phyloP scores from a whole-genome alignment of 495 filamentous ascomycete species.

The Daldinia childiae region DNA sequence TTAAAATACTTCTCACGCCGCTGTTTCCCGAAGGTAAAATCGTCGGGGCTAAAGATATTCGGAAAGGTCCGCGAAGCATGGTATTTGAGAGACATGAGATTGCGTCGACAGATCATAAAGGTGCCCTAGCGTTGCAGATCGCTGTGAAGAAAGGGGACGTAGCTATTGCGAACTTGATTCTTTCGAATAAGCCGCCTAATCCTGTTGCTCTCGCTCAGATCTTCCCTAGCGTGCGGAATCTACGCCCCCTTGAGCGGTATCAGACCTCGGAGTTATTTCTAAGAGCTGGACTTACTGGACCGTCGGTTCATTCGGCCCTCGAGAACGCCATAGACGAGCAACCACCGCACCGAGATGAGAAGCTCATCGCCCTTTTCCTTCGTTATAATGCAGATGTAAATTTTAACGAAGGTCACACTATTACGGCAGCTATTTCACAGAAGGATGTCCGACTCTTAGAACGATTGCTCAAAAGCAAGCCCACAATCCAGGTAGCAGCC shows the following conservation, averaged over 20 bases:
- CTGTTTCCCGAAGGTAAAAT: conserved; percentile 48
- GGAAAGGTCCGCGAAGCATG: conserved; percentile 42
- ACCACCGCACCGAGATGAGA: conserved; percentile 52
- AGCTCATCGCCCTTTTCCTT: conserved; percentile 55
- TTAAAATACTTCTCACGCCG: conserved; percentile 53
- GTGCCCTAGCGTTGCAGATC: conserved; percentile 53
- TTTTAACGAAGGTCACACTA: conserved; percentile 54
- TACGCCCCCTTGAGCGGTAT: conserved; percentile 49
- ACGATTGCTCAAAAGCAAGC: conserved; percentile 50
- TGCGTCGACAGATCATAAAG: conserved; percentile 57
- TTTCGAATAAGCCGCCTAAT: conserved; percentile 50
- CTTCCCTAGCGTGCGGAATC: conserved; percentile 49
- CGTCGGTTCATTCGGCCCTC: conserved; percentile 50
- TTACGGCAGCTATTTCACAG: conserved; percentile 53
- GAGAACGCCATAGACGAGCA: conserved; percentile 56
- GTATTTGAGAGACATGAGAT: conserved; percentile 52
- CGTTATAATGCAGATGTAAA: conserved; percentile 56
- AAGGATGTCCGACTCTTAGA: conserved; percentile 52
- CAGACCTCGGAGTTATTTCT: conserved; percentile 54
- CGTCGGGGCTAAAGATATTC: conserved; percentile 33
- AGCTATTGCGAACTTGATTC: conserved; percentile 51
- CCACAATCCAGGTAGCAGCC: conserved; percentile 49
- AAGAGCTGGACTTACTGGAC: conserved; percentile 48
- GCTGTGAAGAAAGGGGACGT: conserved; percentile 50
- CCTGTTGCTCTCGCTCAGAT: conserved; percentile 50